Conservation (phyloP, 371 early-diverging fungal genomes). For the Mitosporidium daphniae region DNA sequence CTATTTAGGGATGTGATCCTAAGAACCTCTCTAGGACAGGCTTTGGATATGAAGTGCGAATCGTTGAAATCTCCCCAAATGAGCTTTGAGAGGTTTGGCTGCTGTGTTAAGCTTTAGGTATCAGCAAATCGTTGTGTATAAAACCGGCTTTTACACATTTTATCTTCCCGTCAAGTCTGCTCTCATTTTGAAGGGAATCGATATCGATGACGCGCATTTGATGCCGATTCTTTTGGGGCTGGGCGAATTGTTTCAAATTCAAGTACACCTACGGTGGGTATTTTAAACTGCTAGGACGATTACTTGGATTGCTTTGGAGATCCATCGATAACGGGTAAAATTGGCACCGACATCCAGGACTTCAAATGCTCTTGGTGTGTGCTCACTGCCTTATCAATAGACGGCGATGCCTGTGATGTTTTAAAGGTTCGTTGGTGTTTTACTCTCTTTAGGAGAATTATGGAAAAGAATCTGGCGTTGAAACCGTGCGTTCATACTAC, state of each 20-base stretch:
- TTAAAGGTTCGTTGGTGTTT: too few species aligned
- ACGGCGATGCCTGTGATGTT: too few species aligned
- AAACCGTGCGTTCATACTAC: too few species aligned
- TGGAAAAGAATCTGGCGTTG: too few species aligned
- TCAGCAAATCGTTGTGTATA: conserved; percentile 61
- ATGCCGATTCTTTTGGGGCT: conserved; percentile 49
- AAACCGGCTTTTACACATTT: conserved; percentile 93
- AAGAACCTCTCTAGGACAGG: conserved; percentile 59
- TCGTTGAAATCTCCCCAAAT: conserved; percentile 1
- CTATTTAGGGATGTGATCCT: not conserved
- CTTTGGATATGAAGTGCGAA: conserved; percentile 2
- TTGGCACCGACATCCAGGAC: conserved; percentile 86
- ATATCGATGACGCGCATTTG: conserved; percentile 26
- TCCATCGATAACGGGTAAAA: conserved; percentile 66
- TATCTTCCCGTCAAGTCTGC: conserved; percentile 43
- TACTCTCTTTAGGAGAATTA: too few species aligned
- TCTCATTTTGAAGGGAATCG: conserved; percentile 18
- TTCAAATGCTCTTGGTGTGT: conserved; percentile 93
- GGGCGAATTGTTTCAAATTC: conserved; percentile 81
- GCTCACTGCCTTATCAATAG: conserved; percentile 60
- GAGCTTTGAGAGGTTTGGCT: not conserved
- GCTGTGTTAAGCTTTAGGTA: conserved; percentile 12
- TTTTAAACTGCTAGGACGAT: conserved; percentile 23
- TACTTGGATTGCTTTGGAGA: conserved; percentile 62
- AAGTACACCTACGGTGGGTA: conserved; percentile 1